A percentile compares a stretch with the other conserved stretches of the same genome.
Evolutionary conservation across 768 basidiomycete genomes (phyloP).

Genomic region (Cystofilobasidium macerans): DNA sequence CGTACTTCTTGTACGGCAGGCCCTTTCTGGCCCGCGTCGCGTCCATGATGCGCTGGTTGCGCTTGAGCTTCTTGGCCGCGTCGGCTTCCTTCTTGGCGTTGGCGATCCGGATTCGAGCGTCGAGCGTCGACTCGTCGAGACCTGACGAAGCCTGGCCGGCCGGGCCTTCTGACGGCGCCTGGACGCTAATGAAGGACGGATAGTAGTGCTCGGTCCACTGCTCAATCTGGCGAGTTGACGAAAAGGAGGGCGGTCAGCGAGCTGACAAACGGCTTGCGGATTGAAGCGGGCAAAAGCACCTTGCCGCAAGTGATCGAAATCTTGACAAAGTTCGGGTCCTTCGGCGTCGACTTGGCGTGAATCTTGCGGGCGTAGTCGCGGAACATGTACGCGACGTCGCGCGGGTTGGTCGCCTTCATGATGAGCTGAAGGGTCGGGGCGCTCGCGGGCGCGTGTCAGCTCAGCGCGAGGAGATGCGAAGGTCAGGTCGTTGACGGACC

Average conservation of each 20-base stretch:
- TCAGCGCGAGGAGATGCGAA: neutral
- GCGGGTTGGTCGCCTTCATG: slow-evolving; percentile 79
- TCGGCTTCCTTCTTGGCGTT: slow-evolving; percentile 31
- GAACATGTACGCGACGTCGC: slow-evolving; percentile 83
- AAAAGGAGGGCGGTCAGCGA: neutral
- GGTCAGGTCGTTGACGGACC: slow-evolving; percentile 43
- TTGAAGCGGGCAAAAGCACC: slow-evolving; percentile 42
- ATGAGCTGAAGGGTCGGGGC: slow-evolving; percentile 53
- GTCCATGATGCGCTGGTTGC: slow-evolving; percentile 12
- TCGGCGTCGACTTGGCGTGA: slow-evolving; percentile 62
- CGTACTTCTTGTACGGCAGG: slow-evolving; percentile 15
- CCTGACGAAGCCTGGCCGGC: slow-evolving; percentile 19
- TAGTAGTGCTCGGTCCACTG: slow-evolving; percentile 88
- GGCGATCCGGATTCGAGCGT: slow-evolving; percentile 37
- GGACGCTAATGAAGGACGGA: slow-evolving; percentile 64
- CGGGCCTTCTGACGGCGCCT: slow-evolving; percentile 32
- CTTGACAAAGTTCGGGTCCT: slow-evolving; percentile 77
- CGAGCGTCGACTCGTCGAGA: slow-evolving; percentile 33
- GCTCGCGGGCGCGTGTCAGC: neutral
- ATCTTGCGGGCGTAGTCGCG: slow-evolving; percentile 68
- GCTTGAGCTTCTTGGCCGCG: slow-evolving; percentile 9
- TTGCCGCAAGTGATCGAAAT: slow-evolving; percentile 74
- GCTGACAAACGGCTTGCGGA: slow-evolving; percentile 31
- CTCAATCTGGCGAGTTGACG: slow-evolving; percentile 52
- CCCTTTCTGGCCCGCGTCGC: slow-evolving; percentile 24